Evolutionary conservation across 2,329 filamentous ascomycete genomes (phyloP).

Genomic region (Colletotrichum sp.): DNA sequence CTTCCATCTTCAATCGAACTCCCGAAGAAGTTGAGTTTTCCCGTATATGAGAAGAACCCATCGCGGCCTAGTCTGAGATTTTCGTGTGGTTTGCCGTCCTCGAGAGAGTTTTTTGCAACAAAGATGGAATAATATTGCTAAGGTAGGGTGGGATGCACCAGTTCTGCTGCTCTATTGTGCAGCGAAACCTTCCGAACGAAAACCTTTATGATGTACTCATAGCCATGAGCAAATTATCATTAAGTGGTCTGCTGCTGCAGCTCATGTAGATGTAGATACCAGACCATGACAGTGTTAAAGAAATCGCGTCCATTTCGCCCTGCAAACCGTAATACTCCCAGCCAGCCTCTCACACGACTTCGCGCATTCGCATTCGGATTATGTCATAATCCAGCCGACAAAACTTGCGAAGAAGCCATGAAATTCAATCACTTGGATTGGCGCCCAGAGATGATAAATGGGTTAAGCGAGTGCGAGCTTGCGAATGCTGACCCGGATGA

Average conservation of each 20-base stretch:
- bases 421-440: slow-evolving; percentile 10
- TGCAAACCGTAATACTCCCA: background rate
- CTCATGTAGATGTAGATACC: background rate
- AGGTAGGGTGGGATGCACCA: background rate
- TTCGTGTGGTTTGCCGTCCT: background rate
- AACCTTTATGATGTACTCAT: background rate
- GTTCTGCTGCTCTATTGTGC: background rate
- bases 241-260: background rate
- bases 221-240: background rate
- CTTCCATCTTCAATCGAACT: background rate
- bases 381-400: background rate
- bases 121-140: background rate
- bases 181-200: background rate
- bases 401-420: background rate
- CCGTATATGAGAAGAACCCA: background rate
- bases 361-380: background rate
- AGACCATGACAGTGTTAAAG: background rate
- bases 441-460: slow-evolving; percentile 30
- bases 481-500: background rate
- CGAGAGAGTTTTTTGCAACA: accelerated
- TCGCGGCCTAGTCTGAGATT: background rate
- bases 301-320: background rate
- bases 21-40: background rate
- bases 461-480: slow-evolving; percentile 23
- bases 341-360: background rate